Conservation (phyloP, 768 basidiomycete species). For the Lentinula edodes region DNA sequence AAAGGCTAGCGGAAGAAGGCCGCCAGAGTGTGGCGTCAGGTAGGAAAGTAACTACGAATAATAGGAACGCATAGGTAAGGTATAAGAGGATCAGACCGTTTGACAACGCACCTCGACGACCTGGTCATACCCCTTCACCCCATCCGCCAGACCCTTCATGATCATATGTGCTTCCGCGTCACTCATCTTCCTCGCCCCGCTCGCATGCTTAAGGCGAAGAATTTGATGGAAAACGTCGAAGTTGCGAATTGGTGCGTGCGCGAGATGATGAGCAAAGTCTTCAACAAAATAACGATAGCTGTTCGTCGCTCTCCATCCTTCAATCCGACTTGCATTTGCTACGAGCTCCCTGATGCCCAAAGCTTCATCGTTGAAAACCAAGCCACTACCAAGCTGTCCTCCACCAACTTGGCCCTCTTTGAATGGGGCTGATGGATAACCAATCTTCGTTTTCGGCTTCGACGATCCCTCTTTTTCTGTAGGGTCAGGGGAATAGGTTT, state of each 20-base stretch:
- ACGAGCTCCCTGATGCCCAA: constrained; percentile 63
- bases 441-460: constrained; percentile 60
- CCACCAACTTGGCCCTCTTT: constrained; percentile 22
- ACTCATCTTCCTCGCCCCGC: constrained; percentile 46
- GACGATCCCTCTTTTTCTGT: constrained; percentile 61
- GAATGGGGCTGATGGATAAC: constrained; percentile 58
- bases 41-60: constrained; percentile 67
- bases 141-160: constrained; percentile 65
- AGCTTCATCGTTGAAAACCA: constrained; percentile 71
- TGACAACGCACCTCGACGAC: constrained; percentile 66
- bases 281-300: constrained; percentile 68
- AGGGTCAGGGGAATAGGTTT: constrained; percentile 41
- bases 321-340: constrained; percentile 78
- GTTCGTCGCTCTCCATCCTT: constrained; percentile 86
- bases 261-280: constrained; percentile 56
- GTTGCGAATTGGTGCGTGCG: constrained; percentile 58
- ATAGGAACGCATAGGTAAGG: constrained; percentile 2
- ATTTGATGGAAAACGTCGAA: constrained; percentile 89
- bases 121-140: constrained; percentile 78
- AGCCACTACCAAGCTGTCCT: constrained; percentile 71
- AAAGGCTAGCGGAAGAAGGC: constrained; percentile 81
- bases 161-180: constrained; percentile 75
- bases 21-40: constrained; percentile 71
- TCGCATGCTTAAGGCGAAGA: constrained; percentile 64
- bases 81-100: background rate